Base-by-base conservation (phyloP, 805 yeast species). In the Wickerhamiella occidentalis region DNA sequence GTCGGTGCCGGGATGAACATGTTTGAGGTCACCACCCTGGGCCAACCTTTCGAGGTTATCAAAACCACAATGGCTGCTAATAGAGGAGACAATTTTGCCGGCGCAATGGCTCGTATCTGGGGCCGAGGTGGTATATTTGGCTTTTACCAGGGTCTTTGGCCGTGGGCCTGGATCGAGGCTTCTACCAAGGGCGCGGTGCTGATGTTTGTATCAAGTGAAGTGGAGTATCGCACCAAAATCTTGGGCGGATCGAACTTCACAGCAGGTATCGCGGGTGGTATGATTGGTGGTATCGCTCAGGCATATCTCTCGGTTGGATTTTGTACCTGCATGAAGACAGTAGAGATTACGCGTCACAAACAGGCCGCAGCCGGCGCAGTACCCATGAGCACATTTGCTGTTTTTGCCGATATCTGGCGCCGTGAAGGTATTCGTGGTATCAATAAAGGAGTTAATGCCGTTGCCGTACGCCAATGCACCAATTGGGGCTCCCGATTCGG, bases 131-230 rank as follows among this genome's bases (percentile, higher is more conserved):
- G 98, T 48, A 60, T 82, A 15, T 63, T 77, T 25, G 98, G 97
- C 0, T 92, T 88, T 70, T 92, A 88, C 69, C 98, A 92, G 67
- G 98, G 98, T 28, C 74, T 92, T 63, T 88, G 90, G 56, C 98
- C 98, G 43, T 92, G 98, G 98, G 98, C 97, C 6, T 88, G 97
- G 96, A 84, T 92, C 58, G 98, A 90, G 68, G 98, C 96, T 8
- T 84, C 95, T n/a, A 92, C 98, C 33, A 92, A 92, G 67, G 98
- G 98, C 65, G 96, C 97, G 4, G 95, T 88, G 6, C 72, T 92
- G 50, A 73, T 92, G 57, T 92, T 92, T 60, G 96, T 87, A 29
- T 82, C 95, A 42, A 79, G 94, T 42, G 97, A 92, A 64, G 84
- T 87, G 47, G 97, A 92, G 68, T 85, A 85, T 66, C 76, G 75